These are phyloP conservation scores for Debaryomyces robertsiae DNA, from an alignment of 1,139 yeast genomes.

Conservation along the genomic window DNA sequence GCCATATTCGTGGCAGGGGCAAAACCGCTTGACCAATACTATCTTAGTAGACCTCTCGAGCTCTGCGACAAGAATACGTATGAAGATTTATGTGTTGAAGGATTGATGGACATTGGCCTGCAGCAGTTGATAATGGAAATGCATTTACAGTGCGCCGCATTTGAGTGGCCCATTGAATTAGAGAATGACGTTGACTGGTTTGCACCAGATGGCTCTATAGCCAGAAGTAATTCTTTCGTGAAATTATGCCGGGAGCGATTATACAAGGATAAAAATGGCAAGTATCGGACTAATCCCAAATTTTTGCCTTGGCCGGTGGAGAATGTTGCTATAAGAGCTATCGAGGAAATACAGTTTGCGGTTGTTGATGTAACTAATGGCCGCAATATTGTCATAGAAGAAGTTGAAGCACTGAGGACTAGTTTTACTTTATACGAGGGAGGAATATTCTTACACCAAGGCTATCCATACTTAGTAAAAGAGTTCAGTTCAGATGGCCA, in stretches of 20 bases:
- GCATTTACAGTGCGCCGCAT: constrained; percentile 94
- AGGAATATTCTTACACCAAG: constrained; percentile 92
- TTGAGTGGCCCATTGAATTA: constrained; percentile 66
- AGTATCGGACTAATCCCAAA: constrained; percentile 58
- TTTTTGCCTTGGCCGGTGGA: constrained; percentile 82
- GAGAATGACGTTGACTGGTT: constrained; percentile 62
- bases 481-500: constrained; percentile 77
- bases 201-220: constrained; percentile 17
- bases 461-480: constrained; percentile 80
- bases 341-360: constrained; percentile 78
- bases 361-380: constrained; percentile 85
- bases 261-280: constrained; percentile 51
- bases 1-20: constrained; percentile 84
- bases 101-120: constrained; percentile 38
- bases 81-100: constrained; percentile 48
- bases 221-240: constrained; percentile 27
- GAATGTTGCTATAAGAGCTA: constrained; percentile 75
- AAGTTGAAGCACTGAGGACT: constrained; percentile 86
- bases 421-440: constrained; percentile 94
- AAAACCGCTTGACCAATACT: constrained; percentile 85
- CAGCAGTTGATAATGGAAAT: constrained; percentile 59
- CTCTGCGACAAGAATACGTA: constrained; percentile 48
- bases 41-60: constrained; percentile 68
- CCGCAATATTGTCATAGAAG: constrained; percentile 78
- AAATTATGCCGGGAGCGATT: constrained; percentile 48